Conservation (phyloP, 768 basidiomycete species). For the Kwoniella botswanensis region DNA sequence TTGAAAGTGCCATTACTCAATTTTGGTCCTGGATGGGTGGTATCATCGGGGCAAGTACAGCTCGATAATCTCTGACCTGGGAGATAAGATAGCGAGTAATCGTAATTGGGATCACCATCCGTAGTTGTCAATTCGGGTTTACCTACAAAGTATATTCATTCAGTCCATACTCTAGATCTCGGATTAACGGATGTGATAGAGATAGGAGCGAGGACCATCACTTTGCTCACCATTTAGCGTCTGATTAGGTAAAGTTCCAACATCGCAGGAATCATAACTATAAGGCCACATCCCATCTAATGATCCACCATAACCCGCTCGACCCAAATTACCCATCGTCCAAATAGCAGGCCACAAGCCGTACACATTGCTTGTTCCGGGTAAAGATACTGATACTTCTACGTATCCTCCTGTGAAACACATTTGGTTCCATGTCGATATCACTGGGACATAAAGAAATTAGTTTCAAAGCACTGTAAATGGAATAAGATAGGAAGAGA, state of each 20-base stretch:
- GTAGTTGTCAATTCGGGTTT: conserved; percentile 67
- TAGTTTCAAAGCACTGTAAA: not conserved
- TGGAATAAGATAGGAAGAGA: not conserved
- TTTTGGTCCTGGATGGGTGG: conserved; percentile 80
- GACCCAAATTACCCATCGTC: conserved; percentile 55
- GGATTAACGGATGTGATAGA: too few relatives aligned
- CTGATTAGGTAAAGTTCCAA: conserved; percentile 90
- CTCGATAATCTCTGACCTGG: conserved; percentile 84
- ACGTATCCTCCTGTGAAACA: conserved; percentile 55
- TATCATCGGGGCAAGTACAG: conserved; percentile 84
- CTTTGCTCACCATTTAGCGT: conserved; percentile 62
- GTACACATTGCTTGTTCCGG: conserved; percentile 55
- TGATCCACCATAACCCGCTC: conserved; percentile 59
- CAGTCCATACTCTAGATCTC: too few relatives aligned
- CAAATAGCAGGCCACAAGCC: conserved; percentile 57
- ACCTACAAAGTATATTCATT: conserved; percentile 39
- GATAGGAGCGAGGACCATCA: too few relatives aligned
- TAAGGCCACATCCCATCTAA: conserved; percentile 59
- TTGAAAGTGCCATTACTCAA: conserved; percentile 77
- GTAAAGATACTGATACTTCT: conserved; percentile 50
- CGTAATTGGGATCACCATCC: conserved; percentile 66
- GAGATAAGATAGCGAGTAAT: conserved; percentile 73
- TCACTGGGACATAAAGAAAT: conserved; percentile 35
- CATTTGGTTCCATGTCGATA: conserved; percentile 55
- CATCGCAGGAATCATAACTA: conserved; percentile 69